These are phyloP conservation scores for Aspergillus quadricinctus DNA, from an alignment of 2,329 filamentous ascomycete genomes.

Conservation along the genomic window DNA sequence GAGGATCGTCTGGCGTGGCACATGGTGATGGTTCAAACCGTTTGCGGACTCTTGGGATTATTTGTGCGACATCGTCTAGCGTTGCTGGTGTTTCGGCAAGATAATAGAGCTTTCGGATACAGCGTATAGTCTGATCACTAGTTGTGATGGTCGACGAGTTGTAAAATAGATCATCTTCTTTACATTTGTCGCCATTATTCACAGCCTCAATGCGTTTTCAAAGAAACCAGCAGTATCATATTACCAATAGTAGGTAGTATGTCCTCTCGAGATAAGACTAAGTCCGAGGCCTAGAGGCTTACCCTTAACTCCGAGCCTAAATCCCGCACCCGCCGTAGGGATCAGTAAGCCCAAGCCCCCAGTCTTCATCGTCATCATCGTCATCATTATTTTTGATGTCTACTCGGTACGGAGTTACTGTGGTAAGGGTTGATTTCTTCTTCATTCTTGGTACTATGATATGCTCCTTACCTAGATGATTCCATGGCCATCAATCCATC, in stretches of 20 bases:
- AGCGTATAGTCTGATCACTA: neutral
- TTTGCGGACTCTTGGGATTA: constrained; percentile 73
- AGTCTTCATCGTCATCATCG: neutral
- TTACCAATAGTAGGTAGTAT: too few species aligned
- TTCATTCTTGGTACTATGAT: neutral
- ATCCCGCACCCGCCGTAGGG: neutral
- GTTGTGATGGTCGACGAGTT: neutral
- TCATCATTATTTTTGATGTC: neutral
- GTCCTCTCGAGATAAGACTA: neutral
- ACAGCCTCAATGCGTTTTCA: neutral
- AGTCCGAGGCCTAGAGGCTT: neutral
- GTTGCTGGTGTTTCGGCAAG: constrained; percentile 80
- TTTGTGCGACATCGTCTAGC: constrained; percentile 83
- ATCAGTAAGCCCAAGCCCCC: neutral
- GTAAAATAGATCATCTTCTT: neutral
- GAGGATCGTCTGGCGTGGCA: constrained; percentile 80
- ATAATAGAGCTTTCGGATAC: constrained; percentile 56
- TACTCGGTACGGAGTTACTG: neutral
- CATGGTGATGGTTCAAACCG: constrained; percentile 71
- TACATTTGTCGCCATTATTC: neutral
- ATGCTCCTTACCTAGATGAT: neutral
- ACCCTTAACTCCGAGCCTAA: neutral
- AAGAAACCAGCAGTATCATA: too few species aligned
- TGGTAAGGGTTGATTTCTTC: neutral
- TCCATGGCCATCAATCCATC: neutral